Conservation (phyloP, 352 stramenopile species). For the Phytopythium helicoides region DNA sequence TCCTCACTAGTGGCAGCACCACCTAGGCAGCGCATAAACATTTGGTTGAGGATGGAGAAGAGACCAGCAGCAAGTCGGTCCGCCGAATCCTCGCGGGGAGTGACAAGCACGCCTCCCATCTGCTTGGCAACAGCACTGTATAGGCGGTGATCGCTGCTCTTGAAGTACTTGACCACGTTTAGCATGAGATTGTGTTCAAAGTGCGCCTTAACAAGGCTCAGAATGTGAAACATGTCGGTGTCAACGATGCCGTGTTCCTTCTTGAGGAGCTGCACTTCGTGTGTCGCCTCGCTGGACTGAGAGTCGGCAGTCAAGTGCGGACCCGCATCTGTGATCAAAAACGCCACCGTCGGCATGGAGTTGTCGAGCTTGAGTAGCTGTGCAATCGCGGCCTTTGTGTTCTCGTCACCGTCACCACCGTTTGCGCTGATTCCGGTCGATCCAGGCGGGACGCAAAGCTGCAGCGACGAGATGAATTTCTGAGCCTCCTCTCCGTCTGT, state of each 20-base stretch:
- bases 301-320: constrained; percentile 42
- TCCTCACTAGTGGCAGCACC: constrained; percentile 8
- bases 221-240: constrained; percentile 53
- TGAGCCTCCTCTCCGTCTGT: constrained; percentile 39
- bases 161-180: constrained; percentile 63
- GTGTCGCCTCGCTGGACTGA: constrained; percentile 28
- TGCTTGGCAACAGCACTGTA: constrained; percentile 58
- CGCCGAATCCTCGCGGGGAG: constrained; percentile 30
- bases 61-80: constrained; percentile 37
- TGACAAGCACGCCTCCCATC: constrained; percentile 60
- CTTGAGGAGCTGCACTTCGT: constrained; percentile 45
- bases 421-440: constrained; percentile 28
- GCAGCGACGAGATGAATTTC: constrained; percentile 36
- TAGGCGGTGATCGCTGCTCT: constrained; percentile 45
- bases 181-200: constrained; percentile 56
- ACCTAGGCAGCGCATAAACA: constrained; percentile 38
- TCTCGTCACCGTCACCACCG: constrained; percentile 60
- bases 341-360: constrained; percentile 52
- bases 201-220: constrained; percentile 41
- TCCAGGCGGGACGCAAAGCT: constrained; percentile 43
- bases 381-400: constrained; percentile 62
- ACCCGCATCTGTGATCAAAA: constrained; percentile 63
- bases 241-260: constrained; percentile 40
- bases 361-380: constrained; percentile 49
- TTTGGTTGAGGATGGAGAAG: constrained; percentile 51